Percentiles rank a stretch among this genome's conserved stretches.
These are phyloP conservation scores for Coemansia sp. DNA, from an alignment of 192 early-diverging fungal species.

Conservation along the genomic window DNA sequence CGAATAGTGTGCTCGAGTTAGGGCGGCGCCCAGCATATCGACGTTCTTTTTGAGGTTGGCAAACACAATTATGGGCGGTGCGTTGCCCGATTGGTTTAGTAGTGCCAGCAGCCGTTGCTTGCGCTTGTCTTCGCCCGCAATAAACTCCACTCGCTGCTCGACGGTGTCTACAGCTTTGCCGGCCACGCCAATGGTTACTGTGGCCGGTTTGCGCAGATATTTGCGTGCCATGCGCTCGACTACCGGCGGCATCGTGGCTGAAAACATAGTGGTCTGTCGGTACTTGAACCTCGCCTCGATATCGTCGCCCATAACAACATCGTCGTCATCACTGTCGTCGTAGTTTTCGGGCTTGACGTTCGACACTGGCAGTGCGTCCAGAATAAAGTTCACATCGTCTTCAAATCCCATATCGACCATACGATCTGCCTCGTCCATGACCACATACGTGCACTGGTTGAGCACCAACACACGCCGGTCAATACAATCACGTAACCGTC, in stretches of 20 bases:
- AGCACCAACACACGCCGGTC: slow-evolving; percentile 87
- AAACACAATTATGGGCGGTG: slow-evolving; percentile 92
- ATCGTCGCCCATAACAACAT: neutral
- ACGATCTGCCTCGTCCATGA: slow-evolving; percentile 99
- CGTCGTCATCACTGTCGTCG: slow-evolving; percentile 39
- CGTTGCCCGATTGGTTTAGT: slow-evolving; percentile 59
- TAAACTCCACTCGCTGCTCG: slow-evolving; percentile 93
- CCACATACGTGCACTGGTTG: slow-evolving; percentile 93
- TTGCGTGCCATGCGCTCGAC: slow-evolving; percentile 93
- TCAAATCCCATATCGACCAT: slow-evolving; percentile 97
- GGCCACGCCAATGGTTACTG: slow-evolving; percentile 93
- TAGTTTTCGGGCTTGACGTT: slow-evolving; percentile 84
- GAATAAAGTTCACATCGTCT: slow-evolving; percentile 90
- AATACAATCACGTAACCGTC: slow-evolving; percentile 88
- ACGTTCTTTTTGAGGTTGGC: slow-evolving; percentile 95
- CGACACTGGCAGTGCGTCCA: slow-evolving; percentile 88
- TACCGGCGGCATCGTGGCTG: slow-evolving; percentile 94
- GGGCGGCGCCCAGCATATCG: slow-evolving; percentile 76
- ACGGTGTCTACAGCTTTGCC: slow-evolving; percentile 97
- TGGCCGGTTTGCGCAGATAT: slow-evolving; percentile 87
- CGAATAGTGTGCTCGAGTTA: slow-evolving; percentile 44
- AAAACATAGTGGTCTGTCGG: slow-evolving; percentile 99
- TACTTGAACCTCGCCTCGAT: slow-evolving; percentile 48
- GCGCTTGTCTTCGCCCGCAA: slow-evolving; percentile 77
- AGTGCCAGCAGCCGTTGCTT: slow-evolving; percentile 75